These are phyloP conservation scores for Neurospora tetrasperma DNA, from an alignment of 495 filamentous ascomycete species.

Conservation along the genomic window DNA sequence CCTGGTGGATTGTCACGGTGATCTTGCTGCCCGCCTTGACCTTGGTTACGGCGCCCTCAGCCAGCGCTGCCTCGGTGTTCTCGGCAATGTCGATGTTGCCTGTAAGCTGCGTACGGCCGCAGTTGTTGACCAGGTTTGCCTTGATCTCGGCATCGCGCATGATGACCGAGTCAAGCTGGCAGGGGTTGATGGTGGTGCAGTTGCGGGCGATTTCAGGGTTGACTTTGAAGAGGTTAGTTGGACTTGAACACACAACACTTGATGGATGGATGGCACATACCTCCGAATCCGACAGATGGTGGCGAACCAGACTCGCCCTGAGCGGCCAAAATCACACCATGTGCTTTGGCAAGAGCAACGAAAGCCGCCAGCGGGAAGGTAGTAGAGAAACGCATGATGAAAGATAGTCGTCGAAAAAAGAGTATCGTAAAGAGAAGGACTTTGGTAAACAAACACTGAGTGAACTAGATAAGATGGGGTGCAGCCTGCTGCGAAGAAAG, in stretches of 20 bases:
- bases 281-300: slow-evolving; percentile 33
- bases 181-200: slow-evolving; percentile 42
- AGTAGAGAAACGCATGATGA: slow-evolving; percentile 24
- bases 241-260: neutral
- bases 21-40: slow-evolving; percentile 30
- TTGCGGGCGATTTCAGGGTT: slow-evolving; percentile 32
- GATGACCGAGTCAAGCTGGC: slow-evolving; percentile 43
- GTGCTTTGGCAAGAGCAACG: slow-evolving; percentile 25
- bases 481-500: neutral
- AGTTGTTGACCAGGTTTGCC: slow-evolving; percentile 37
- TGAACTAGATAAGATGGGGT: neutral
- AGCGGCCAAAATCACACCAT: slow-evolving; percentile 34
- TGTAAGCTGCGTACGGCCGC: slow-evolving; percentile 38
- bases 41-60: slow-evolving; percentile 31
- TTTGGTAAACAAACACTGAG: neutral
- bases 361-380: slow-evolving; percentile 27
- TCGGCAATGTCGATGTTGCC: slow-evolving; percentile 47
- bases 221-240: slow-evolving; percentile 15
- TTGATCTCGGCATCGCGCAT: slow-evolving; percentile 42
- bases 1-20: slow-evolving; percentile 40
- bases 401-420: neutral
- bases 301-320: slow-evolving; percentile 31
- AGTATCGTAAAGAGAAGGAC: neutral
- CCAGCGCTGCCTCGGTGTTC: slow-evolving; percentile 40
- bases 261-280: slow-evolving; percentile 4